These are phyloP conservation scores for Magnusiomyces paraingens DNA, from an alignment of 1,139 yeast genomes.

Conservation along the genomic window DNA sequence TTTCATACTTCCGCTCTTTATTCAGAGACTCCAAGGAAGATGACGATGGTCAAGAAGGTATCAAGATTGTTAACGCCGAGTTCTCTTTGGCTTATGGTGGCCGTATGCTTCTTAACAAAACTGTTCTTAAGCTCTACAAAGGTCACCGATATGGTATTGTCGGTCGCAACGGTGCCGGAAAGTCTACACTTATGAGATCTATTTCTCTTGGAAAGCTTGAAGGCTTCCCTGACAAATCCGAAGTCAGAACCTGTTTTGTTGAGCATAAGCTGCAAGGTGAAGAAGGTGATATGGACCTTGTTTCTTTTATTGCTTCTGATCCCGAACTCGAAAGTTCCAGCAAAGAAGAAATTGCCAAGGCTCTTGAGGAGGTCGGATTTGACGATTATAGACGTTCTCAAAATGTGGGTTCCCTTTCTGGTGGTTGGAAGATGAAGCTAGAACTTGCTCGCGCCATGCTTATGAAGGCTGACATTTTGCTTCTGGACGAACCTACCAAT, in stretches of 20 bases:
- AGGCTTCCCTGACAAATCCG: conserved; percentile 91
- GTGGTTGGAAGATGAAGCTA: conserved; percentile 93
- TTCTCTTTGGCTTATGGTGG: conserved; percentile 97
- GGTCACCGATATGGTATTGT: conserved; percentile 98
- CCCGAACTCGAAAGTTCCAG: conserved; percentile 64
- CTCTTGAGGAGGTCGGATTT: conserved; percentile 82
- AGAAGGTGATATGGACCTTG: conserved; percentile 86
- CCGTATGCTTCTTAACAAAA: conserved; percentile 91
- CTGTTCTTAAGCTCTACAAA: conserved; percentile 75
- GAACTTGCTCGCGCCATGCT: conserved; percentile 98
- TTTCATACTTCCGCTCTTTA: conserved; percentile 53
- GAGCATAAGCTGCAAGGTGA: conserved; percentile 96
- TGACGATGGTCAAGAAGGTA: conserved; percentile 59
- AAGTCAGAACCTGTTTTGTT: conserved; percentile 88
- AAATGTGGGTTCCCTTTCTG: conserved; percentile 89
- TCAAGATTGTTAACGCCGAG: conserved; percentile 88
- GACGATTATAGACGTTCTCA: conserved; percentile 83
- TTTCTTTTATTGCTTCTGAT: conserved; percentile 83
- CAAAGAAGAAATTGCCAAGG: conserved; percentile 63
- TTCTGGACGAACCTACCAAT: conserved; percentile 97
- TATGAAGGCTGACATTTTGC: conserved; percentile 91
- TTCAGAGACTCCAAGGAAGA: conserved; percentile 58
- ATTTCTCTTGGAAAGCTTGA: conserved; percentile 95
- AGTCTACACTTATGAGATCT: conserved; percentile 94
- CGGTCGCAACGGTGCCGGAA: conserved; percentile 99